Evolutionary conservation across 306 rosid species (phyloP), one percentile per base, ranked within the genome.

Genomic region (Canavalia gladiata): DNA sequence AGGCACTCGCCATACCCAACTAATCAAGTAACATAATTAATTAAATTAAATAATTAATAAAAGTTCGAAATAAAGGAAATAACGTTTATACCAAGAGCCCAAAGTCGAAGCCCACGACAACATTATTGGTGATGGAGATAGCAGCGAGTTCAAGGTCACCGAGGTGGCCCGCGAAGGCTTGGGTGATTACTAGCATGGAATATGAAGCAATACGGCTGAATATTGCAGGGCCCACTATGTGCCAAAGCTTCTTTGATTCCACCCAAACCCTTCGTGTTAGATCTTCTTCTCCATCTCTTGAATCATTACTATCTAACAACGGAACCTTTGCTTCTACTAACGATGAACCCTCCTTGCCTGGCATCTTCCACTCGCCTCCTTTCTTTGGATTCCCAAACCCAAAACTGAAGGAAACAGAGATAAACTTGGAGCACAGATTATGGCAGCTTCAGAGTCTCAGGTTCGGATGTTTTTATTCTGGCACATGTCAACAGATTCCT

Each of bases 1-100:
- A 78, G 0, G 97, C 97, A 33, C 97, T 92, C 6, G 97, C 95
- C 98, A 94, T 94, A 5, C 98, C 97, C 68, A 92, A 46, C 97
- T 94, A 66, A 18, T 75, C 4, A 35, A 64, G 30, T 54, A 12
- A 52, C 25, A 3, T 54, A 37, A 37, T 37, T 4, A 37, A 37
- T 2, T 4, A 37, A 37, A 37, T 2, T 2, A 37, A 37, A 37
- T 37, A 2, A 37, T 2, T 37, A 37, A 37, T 18, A 18, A 18
- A 18, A 18, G 25, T 18, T 18, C 25, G 25, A 18, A 18, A 18
- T 18, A 18, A 18, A 18, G 25, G 25, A 18, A 18, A 18, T 18
- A 18, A 18, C 0, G 25, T 18, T 18, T 18, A 8, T 77, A 77
- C 96, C 97, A 91, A 65, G 86, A 93, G 90, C 7, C 97, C 97